phyloP scores from a whole-genome alignment of 2,329 filamentous ascomycete genomes.

The Penicillium sp. region DNA sequence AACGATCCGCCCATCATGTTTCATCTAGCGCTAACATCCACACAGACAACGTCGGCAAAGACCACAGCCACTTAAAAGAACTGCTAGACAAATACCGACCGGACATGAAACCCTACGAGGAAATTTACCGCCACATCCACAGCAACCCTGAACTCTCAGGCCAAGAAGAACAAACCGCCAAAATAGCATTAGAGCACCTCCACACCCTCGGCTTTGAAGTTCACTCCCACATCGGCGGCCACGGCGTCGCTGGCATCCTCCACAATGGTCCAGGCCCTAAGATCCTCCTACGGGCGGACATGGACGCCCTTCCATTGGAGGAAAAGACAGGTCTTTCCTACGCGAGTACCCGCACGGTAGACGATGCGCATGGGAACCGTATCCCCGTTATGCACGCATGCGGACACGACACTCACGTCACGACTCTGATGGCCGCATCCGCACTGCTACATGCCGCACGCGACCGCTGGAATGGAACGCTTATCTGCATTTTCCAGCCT shows the following conservation, averaged over 20 bases:
- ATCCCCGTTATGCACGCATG: conserved; percentile 67
- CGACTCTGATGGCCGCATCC: conserved; percentile 57
- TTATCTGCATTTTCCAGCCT: conserved; percentile 64
- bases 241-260: conserved; percentile 58
- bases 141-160: conserved; percentile 57
- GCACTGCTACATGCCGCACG: conserved; percentile 47
- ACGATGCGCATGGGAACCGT: conserved; percentile 48
- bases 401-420: conserved; percentile 67
- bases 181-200: conserved; percentile 46
- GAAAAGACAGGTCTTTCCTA: conserved; percentile 59
- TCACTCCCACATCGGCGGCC: conserved; percentile 55
- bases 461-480: conserved; percentile 57
- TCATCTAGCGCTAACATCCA: not conserved
- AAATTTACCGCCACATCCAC: conserved; percentile 58
- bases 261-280: conserved; percentile 57
- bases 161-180: conserved; percentile 54
- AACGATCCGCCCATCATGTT: not conserved
- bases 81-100: conserved; percentile 42
- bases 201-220: conserved; percentile 44
- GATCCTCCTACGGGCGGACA: conserved; percentile 61
- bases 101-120: conserved; percentile 47
- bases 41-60: not conserved
- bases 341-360: conserved; percentile 50
- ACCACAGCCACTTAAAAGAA: not conserved
- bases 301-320: conserved; percentile 60